phyloP scores from a whole-genome alignment of 2,329 filamentous ascomycete species.

The Aspergillus fructus region DNA sequence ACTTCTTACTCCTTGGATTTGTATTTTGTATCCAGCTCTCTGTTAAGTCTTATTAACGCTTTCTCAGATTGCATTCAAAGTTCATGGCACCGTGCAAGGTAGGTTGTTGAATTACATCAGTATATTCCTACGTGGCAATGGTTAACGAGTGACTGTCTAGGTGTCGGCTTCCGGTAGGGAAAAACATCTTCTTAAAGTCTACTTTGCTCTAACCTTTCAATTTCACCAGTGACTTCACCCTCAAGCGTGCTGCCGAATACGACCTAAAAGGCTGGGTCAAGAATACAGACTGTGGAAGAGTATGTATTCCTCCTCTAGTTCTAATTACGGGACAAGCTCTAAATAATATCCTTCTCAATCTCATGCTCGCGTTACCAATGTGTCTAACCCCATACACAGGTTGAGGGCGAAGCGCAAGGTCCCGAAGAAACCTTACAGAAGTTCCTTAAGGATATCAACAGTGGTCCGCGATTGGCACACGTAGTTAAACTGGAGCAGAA shows the following conservation, averaged over 20 bases:
- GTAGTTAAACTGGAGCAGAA: slow-evolving; percentile 74
- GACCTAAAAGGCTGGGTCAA: slow-evolving; percentile 50
- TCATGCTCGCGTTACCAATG: too few species aligned
- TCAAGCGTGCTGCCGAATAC: slow-evolving; percentile 43
- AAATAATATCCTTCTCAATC: background rate
- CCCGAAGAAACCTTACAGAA: slow-evolving; percentile 62
- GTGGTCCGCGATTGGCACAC: slow-evolving; percentile 69
- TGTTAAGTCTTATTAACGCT: slow-evolving; percentile 1
- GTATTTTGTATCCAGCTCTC: too few species aligned
- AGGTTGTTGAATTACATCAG: background rate
- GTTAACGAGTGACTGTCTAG: slow-evolving; percentile 16
- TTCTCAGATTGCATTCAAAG: slow-evolving; percentile 43
- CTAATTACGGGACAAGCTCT: background rate
- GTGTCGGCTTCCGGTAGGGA: slow-evolving; percentile 35
- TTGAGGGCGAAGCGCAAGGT: slow-evolving; percentile 87
- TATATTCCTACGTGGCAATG: background rate
- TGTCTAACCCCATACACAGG: slow-evolving; percentile 51
- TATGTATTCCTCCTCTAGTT: slow-evolving; percentile 19
- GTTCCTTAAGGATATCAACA: slow-evolving; percentile 72
- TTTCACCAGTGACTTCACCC: slow-evolving; percentile 42
- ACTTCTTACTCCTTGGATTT: background rate
- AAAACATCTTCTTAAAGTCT: background rate
- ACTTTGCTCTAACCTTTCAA: background rate
- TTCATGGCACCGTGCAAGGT: slow-evolving; percentile 72
- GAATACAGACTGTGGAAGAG: slow-evolving; percentile 48